These are phyloP conservation scores for Mycena capillaripes DNA, from an alignment of 768 basidiomycete genomes.

Conservation along the genomic window DNA sequence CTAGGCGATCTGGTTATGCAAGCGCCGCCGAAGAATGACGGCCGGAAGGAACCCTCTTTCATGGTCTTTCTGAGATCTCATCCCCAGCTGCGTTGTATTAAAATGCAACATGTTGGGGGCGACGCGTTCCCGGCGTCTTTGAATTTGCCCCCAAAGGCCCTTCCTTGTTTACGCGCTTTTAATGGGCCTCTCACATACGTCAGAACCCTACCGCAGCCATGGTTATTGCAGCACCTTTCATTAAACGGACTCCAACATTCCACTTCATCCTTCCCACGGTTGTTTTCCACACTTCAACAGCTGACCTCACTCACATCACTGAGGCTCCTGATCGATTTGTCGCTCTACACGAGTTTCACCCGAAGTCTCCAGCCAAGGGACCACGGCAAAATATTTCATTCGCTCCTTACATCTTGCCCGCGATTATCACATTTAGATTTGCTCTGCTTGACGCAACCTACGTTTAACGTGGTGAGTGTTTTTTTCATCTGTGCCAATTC, in stretches of 20 bases:
- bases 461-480: constrained; percentile 51
- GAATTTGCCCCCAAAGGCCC: constrained; percentile 40
- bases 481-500: constrained; percentile 4
- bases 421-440: constrained; percentile 49
- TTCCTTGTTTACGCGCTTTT: constrained; percentile 48
- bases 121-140: constrained; percentile 45
- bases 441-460: constrained; percentile 53
- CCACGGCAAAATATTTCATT: constrained; percentile 46
- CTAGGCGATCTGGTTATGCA: constrained; percentile 51
- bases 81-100: constrained; percentile 44
- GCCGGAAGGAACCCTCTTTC: constrained; percentile 44
- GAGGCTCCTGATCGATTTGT: constrained; percentile 53
- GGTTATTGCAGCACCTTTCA: constrained; percentile 45
- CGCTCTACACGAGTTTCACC: constrained; percentile 40
- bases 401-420: constrained; percentile 48
- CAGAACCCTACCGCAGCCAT: constrained; percentile 45
- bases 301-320: constrained; percentile 46
- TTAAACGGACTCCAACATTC: constrained; percentile 52
- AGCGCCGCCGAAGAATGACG: constrained; percentile 38
- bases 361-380: constrained; percentile 43
- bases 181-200: constrained; percentile 50
- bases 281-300: constrained; percentile 45
- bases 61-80: constrained; percentile 51
- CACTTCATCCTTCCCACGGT: constrained; percentile 48
- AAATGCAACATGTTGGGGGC: constrained; percentile 49